A percentile compares a stretch with the other conserved stretches of the same genome.
Conservation (phyloP, 208 protist species). For the Vickermania spadyakhi region DNA sequence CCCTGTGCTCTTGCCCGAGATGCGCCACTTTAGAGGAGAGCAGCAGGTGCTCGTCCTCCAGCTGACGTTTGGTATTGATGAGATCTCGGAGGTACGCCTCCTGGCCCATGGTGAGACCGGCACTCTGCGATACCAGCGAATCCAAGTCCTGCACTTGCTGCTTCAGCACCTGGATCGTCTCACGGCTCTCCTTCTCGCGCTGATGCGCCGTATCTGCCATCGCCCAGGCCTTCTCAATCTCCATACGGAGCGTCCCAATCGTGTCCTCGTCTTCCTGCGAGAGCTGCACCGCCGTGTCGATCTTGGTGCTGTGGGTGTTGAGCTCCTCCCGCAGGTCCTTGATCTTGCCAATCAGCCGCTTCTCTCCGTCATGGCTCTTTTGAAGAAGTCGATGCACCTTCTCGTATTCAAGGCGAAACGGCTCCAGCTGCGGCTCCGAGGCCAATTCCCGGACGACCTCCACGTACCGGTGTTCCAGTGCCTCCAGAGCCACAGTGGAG, state of each 20-base stretch:
- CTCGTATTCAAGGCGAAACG: conserved; percentile 96
- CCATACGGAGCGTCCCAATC: conserved; percentile 88
- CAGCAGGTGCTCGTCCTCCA: conserved; percentile 84
- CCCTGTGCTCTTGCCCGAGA: conserved; percentile 63
- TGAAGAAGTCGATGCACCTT: conserved; percentile 95
- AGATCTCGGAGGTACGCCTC: conserved; percentile 94
- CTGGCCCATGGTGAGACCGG: conserved; percentile 89
- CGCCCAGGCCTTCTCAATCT: conserved; percentile 97
- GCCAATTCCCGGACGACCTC: conserved; percentile 88
- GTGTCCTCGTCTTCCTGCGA: conserved; percentile 95
- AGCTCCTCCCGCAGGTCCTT: conserved; percentile 94
- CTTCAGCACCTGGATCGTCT: conserved; percentile 92
- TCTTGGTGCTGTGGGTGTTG: conserved; percentile 91
- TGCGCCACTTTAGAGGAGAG: conserved; percentile 40
- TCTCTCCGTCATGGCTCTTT: conserved; percentile 97
- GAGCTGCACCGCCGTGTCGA: conserved; percentile 94
- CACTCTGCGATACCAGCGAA: conserved; percentile 89
- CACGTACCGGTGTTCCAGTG: conserved; percentile 92
- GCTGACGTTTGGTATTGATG: conserved; percentile 83
- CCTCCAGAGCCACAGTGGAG: conserved; percentile 70
- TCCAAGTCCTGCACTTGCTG: conserved; percentile 93
- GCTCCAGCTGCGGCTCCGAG: conserved; percentile 92
- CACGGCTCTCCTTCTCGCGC: conserved; percentile 93
- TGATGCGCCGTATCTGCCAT: conserved; percentile 95
- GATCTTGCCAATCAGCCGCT: conserved; percentile 91